Evolutionary conservation across 192 early-diverging fungal species (phyloP).

Genomic region (Coemansia sp.): DNA sequence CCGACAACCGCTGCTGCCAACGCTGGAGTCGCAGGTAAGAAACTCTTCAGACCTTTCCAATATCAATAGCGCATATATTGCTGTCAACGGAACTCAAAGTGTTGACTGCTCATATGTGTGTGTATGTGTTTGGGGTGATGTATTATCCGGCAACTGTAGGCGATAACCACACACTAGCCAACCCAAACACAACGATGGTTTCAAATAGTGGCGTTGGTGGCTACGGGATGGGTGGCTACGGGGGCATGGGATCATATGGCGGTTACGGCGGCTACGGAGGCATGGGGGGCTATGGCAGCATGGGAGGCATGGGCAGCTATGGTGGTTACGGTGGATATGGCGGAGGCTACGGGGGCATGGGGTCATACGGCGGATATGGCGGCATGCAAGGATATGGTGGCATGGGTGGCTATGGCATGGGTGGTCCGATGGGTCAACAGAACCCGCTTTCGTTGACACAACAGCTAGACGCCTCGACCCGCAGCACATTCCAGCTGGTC

Average conservation of each 20-base stretch:
- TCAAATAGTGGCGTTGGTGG: slow-evolving; percentile 14
- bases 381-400: slow-evolving; percentile 60
- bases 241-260: slow-evolving; percentile 21
- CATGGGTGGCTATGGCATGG: slow-evolving; percentile 61
- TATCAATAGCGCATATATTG: not conserved
- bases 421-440: slow-evolving; percentile 66
- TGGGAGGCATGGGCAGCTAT: slow-evolving; percentile 35
- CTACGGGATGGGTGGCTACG: slow-evolving; percentile 58
- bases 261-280: slow-evolving; percentile 32
- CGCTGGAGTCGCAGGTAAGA: slow-evolving; percentile 30
- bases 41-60: not conserved
- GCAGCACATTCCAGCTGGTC: slow-evolving; percentile 90
- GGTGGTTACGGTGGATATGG: slow-evolving; percentile 52
- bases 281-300: slow-evolving; percentile 60
- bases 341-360: slow-evolving; percentile 52
- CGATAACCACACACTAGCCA: slow-evolving; percentile 19
- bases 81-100: not conserved
- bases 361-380: slow-evolving; percentile 59
- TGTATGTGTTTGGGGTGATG: not conserved
- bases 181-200: slow-evolving; percentile 5
- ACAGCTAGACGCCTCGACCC: slow-evolving; percentile 87
- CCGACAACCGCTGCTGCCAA: slow-evolving; percentile 34
- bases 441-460: slow-evolving; percentile 68
- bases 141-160: not conserved
- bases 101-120: not conserved